Percentiles rank a stretch among this genome's conserved stretches.
phyloP scores from a whole-genome alignment of 129 eudicot genomes.

The Lonicera japonica region DNA sequence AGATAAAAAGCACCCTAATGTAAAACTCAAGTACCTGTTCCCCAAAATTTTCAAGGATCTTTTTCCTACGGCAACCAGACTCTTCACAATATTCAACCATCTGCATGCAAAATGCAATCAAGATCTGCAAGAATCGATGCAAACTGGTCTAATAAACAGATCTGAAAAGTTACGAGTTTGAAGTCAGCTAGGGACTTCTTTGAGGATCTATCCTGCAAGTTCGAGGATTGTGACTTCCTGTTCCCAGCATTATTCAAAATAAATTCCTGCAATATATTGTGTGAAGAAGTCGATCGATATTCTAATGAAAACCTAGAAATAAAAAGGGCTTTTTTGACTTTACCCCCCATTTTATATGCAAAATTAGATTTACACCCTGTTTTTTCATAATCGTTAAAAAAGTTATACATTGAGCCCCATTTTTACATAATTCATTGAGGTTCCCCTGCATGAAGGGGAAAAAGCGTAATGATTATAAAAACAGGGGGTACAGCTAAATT shows the following conservation, averaged over 20 bases:
- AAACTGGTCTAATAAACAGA: conserved; percentile 6
- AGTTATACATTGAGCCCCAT: no score
- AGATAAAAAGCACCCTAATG: background rate
- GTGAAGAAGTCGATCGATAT: background rate
- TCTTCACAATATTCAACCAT: conserved; percentile 88
- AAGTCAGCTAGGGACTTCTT: conserved; percentile 74
- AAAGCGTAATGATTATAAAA: no score
- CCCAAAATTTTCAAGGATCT: conserved; percentile 80
- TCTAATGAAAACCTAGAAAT: background rate
- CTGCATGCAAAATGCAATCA: conserved; percentile 34
- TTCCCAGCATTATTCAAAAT: conserved; percentile 58
- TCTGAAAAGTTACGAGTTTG: conserved; percentile 38
- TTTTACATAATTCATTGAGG: no score
- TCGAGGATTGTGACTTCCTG: conserved; percentile 58
- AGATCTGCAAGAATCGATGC: conserved; percentile 2
- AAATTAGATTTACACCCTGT: no score
- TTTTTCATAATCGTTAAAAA: no score
- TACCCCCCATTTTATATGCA: no score
- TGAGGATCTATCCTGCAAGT: conserved; percentile 42
- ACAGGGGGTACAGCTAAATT: background rate
- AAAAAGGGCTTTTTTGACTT: no score
- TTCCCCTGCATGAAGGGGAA: no score
- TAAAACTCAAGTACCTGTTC: conserved; percentile 56
- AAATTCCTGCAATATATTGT: conserved; percentile 52
- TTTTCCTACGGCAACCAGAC: conserved; percentile 84